Evolutionary conservation across 169 alveolate species (phyloP), one percentile per base, ranked within the genome.

Genomic region (Amoebophrya sp.): DNA sequence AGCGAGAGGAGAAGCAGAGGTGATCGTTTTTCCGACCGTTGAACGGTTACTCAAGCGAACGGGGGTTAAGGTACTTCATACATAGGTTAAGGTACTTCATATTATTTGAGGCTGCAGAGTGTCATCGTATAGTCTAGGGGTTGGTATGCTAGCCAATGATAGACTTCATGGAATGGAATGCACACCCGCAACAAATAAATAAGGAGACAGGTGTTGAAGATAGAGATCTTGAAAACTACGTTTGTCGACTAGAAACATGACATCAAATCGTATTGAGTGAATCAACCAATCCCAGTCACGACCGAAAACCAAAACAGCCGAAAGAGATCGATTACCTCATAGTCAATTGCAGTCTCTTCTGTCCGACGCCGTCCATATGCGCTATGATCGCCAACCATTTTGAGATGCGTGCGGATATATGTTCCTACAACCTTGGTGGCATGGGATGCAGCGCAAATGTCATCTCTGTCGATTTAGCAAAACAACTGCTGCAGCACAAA

Each of bases 381-480:
- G 92, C 92, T 0, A 90, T 90, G 92, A 90, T 90, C 0, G 92
- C 55, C 0, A 90, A 90, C 55, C 24, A 90, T 12, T 41, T 90
- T 29, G n/a, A 41, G 29, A 41, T 90, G 78, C 24, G 78, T 3
- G 47, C 23, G 33, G 92, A 90, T n/a, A 40, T 90, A 24, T n/a
- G 29, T 12, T 41, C 53, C 36, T 90, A 40, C 41, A 90, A 90
- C 24, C 38, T 90, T 0, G 65, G 92, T 24, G 92, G 92, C 55
- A 90, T 90, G 92, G 92, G 92, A 6, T 90, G 92, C 55, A n/a
- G 53, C 33, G 92, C 92, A 24, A 78, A 78, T 24, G 41, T 90
- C 23, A 90, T 90, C 36, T 6, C 78, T 0, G 47, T 90, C 55
- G 92, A 90, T n/a, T 34, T 90, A 0, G 92, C 92, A 10, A 90